A percentile compares a stretch with the other conserved stretches of the same genome.
These are phyloP conservation scores for Trypethelium eluteriae DNA, from an alignment of 495 filamentous ascomycete genomes.

Conservation along the genomic window DNA sequence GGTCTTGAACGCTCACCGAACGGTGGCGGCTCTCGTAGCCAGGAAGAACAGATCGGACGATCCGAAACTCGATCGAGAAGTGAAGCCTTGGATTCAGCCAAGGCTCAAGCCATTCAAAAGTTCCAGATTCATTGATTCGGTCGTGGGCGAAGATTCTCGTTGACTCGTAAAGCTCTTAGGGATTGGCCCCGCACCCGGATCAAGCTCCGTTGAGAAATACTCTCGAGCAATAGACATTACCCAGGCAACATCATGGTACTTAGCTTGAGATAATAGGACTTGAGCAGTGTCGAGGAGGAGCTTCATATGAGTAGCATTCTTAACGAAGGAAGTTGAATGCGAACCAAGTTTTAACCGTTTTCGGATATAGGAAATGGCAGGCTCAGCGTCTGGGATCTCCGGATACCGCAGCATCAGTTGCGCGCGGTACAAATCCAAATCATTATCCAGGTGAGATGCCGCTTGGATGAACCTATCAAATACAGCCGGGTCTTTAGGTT, in stretches of 20 bases:
- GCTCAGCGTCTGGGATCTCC: constrained; percentile 12
- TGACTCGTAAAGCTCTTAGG: not conserved
- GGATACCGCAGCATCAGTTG: constrained; percentile 8
- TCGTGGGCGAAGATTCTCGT: not conserved
- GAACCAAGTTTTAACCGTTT: not conserved
- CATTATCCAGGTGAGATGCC: not conserved
- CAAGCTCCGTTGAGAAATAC: not conserved
- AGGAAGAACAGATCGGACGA: too few species aligned
- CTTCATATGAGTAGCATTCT: not conserved
- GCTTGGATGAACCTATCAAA: not conserved
- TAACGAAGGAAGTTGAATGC: not conserved
- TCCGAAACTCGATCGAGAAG: not conserved
- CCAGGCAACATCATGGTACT: constrained; percentile 19
- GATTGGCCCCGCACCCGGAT: not conserved
- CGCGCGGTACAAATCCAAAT: constrained; percentile 1
- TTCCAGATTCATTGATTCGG: constrained; percentile 13
- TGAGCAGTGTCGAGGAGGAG: constrained; percentile 23
- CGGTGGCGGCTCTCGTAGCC: too few species aligned
- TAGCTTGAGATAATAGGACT: constrained; percentile 19
- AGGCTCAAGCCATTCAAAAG: constrained; percentile 2
- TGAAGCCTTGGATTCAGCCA: not conserved
- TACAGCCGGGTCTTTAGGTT: not conserved
- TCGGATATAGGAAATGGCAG: constrained; percentile 19
- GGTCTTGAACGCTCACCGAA: too few species aligned
- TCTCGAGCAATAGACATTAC: constrained; percentile 7